Conservation (phyloP, 2,329 filamentous ascomycete genomes). For the Nakataea oryzae region DNA sequence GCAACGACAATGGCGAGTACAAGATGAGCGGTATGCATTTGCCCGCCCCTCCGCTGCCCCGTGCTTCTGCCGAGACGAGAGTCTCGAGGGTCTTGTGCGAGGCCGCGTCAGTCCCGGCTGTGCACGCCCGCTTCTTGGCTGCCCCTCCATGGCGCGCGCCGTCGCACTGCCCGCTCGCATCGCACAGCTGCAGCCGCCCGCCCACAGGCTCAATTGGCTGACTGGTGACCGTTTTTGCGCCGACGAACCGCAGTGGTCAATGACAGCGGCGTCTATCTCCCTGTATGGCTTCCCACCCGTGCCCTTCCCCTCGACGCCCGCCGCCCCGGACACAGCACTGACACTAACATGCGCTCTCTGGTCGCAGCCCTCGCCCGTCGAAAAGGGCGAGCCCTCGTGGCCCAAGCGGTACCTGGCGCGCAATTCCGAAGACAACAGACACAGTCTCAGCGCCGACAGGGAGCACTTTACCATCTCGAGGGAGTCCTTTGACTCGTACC, state of each 20-base stretch:
- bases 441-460: slow-evolving; percentile 63
- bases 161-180: neutral
- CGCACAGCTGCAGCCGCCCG: neutral
- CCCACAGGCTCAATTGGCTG: neutral
- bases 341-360: neutral
- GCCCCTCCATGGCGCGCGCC: slow-evolving; percentile 4
- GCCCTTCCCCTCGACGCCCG: too few relatives aligned
- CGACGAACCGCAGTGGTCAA: slow-evolving; percentile 66
- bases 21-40: slow-evolving; percentile 62
- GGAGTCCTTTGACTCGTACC: slow-evolving; percentile 94
- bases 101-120: neutral
- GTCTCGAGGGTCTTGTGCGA: too few relatives aligned
- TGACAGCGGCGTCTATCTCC: slow-evolving; percentile 88
- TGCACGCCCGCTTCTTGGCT: neutral
- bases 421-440: slow-evolving; percentile 39
- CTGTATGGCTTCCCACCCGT: slow-evolving; percentile 43
- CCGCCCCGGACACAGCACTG: neutral
- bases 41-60: neutral
- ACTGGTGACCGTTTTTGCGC: slow-evolving; percentile 7
- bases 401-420: slow-evolving; percentile 42
- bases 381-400: slow-evolving; percentile 71
- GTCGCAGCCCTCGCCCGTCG: slow-evolving; percentile 70
- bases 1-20: slow-evolving; percentile 60
- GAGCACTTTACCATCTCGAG: slow-evolving; percentile 92
- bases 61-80: neutral